Evolutionary conservation across 768 basidiomycete species (phyloP), one percentile per base, ranked within the genome.

Genomic region (Cystoderma amianthinum): DNA sequence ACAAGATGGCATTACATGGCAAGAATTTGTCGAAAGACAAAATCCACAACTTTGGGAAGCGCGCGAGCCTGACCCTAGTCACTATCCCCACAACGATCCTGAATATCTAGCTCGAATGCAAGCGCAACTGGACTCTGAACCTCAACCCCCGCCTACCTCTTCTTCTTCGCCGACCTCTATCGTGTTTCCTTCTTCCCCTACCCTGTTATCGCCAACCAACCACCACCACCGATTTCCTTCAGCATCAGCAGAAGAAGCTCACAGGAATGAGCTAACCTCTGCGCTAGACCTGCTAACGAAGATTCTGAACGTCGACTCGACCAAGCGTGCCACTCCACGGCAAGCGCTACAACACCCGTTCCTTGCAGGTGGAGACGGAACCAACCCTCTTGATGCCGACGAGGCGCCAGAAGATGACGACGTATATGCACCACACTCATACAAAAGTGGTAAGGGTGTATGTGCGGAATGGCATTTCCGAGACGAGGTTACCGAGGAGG

Each of bases 321-420:
- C 79, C 16, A 78, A 75, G 40, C 77, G 94, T 16, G 73, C 82
- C 42, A 91, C 88, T 3, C 89, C 94, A 2, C 70, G 72, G 13
- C 67, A 75, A 5, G 89, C 85, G 13, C 69, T 98, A 35, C 74
- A 74, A 44, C 93, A 97, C 53, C 72, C 77, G 0, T 97, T 96
- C 61, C 68, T 97, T 25, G 50, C 52, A 21, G 77, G 74, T 35
- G 55, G 58, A 2, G 52, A 50, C 19, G 54, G 25, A 28, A 28
- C 25, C n/a, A 28, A 28, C 25, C 7, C n/a, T 28, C 25, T 28
- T 7, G 34, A 36, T 15, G 9, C 12, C n/a, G 34, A 36, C 18
- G 34, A 56, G 42, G 41, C 43, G 35, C 15, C 44, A 19, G 44
- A 34, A 19, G 44, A 32, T 13, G 83, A 88, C 40, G 83, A 86